phyloP scores from a whole-genome alignment of 768 basidiomycete species.

The Imleria badia region DNA sequence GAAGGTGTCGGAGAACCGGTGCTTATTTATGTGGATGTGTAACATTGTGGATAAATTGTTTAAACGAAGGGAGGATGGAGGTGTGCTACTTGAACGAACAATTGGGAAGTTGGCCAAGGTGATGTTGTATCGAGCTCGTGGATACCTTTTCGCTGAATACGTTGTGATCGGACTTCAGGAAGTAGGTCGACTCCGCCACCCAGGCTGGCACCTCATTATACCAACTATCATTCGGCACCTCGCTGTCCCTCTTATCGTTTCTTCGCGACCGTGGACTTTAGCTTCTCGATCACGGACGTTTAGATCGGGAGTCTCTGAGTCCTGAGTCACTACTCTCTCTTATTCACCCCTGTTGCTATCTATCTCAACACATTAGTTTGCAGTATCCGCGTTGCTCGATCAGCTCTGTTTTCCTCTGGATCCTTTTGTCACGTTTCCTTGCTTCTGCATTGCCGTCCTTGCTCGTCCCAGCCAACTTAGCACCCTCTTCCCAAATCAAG shows the following conservation, averaged over 20 bases:
- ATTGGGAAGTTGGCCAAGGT: conserved; percentile 24
- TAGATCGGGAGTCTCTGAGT: conserved; percentile 21
- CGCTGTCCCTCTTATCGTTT: conserved; percentile 9
- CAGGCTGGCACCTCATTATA: conserved; percentile 21
- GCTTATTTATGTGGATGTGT: conserved; percentile 83
- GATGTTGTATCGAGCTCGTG: conserved; percentile 26
- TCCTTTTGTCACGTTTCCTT: conserved; percentile 25
- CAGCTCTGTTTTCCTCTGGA: conserved; percentile 19
- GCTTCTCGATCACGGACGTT: conserved; percentile 14
- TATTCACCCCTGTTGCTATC: conserved; percentile 25
- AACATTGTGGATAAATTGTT: conserved; percentile 30
- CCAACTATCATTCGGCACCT: conserved; percentile 7
- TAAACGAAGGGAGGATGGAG: conserved; percentile 15
- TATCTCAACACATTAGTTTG: conserved; percentile 23
- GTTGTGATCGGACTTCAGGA: conserved; percentile 14
- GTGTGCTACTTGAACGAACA: conserved; percentile 15
- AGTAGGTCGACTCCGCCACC: conserved; percentile 15
- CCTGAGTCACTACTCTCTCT: conserved; percentile 14
- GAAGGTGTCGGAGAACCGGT: conserved; percentile 96
- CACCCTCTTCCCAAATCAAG: conserved; percentile 11
- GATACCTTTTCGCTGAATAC: conserved; percentile 20
- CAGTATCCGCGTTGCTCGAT: conserved; percentile 25
- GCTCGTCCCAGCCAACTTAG: conserved; percentile 19
- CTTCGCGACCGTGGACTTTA: conserved; percentile 16
- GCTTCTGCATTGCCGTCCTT: conserved; percentile 24